phyloP scores from a whole-genome alignment of 1,284 basidiomycete genomes.

The Sphaerobolus stellatus region DNA sequence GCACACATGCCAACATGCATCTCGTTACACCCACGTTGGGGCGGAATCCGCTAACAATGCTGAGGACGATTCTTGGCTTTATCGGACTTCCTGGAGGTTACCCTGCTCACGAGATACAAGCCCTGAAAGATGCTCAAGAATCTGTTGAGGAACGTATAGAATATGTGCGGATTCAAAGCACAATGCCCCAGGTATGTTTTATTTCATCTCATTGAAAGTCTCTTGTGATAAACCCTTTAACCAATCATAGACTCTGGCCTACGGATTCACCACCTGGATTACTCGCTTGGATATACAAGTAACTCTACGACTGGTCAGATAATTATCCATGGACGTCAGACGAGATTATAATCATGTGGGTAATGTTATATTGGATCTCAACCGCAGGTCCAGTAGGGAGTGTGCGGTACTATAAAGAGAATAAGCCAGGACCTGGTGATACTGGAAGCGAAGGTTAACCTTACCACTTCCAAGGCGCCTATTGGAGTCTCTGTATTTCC shows the following conservation, averaged over 20 bases:
- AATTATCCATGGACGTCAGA: slow-evolving; percentile 19
- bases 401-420: slow-evolving; percentile 19
- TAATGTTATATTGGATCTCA: slow-evolving; percentile 18
- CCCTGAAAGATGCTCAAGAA: slow-evolving; percentile 6
- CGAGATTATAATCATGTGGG: slow-evolving; percentile 18
- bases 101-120: slow-evolving; percentile 15
- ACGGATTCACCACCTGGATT: slow-evolving; percentile 17
- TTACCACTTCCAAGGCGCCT: slow-evolving; percentile 13
- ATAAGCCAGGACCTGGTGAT: not conserved
- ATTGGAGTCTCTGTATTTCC: slow-evolving; percentile 16
- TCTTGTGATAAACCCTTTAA: not conserved
- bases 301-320: slow-evolving; percentile 18
- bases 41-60: slow-evolving; percentile 11
- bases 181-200: slow-evolving; percentile 17
- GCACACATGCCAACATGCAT: slow-evolving; percentile 17
- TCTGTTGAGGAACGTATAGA: slow-evolving; percentile 10
- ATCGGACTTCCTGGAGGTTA: slow-evolving; percentile 18
- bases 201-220: slow-evolving; percentile 8
- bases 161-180: slow-evolving; percentile 16
- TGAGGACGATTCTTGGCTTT: slow-evolving; percentile 14
- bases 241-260: slow-evolving; percentile 15
- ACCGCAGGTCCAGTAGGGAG: slow-evolving; percentile 13
- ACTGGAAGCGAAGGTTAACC: slow-evolving; percentile 1
- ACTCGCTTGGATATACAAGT: slow-evolving; percentile 20
- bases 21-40: slow-evolving; percentile 12